Evolutionary conservation across 2,329 filamentous ascomycete genomes (phyloP), one percentile per base, ranked within the genome.

Genomic region (Penicillium capsulatum): DNA sequence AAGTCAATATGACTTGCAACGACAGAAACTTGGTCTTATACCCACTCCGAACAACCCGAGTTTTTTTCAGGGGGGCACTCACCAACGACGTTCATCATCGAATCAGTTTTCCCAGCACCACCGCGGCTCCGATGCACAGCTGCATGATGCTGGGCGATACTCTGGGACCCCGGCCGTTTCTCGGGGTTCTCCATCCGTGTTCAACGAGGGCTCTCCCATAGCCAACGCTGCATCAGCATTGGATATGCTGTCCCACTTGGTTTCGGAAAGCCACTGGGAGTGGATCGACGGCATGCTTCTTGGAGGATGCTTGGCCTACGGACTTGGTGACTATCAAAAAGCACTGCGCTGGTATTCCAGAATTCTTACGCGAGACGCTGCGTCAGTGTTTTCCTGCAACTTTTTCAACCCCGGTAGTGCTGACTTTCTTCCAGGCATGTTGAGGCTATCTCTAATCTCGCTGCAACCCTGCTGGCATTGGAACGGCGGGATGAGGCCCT

Each of bases 201-300:
- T 57, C 24, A 59, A 58, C 31, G 62, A 66, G 28, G 57, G 50
- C 8, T 71, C 73, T 1, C 71, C 75, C 3, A 58, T 75, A 15
- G 63, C 72, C 38, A 77, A 74, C 48, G 87, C 87, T 7, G 76
- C 73, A 32, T 71, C 76, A 5, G 84, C 85, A 2, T 66, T 94
- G 14, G 79, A 86, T 26, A 79, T 88, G 55, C 72, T 95, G 14
- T 81, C 79, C 11, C 79, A 74, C 48, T 68, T 94, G 5, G 94
- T 88, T 59, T 80, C 85, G 54, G 83, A 91, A 60, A 87, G 83
- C 55, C 76, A 75, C 7, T 92, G 87, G 86, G 78, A 81, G 53
- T 98, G 92, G 92, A 77, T 89, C 37, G 91, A 97, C 59, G 92
- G 92, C 2, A 90, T 97, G 72, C 72, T 97, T 27, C 72, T 97